Base-by-base conservation (phyloP, 768 basidiomycete genomes). In the Termitomyces sp. region DNA sequence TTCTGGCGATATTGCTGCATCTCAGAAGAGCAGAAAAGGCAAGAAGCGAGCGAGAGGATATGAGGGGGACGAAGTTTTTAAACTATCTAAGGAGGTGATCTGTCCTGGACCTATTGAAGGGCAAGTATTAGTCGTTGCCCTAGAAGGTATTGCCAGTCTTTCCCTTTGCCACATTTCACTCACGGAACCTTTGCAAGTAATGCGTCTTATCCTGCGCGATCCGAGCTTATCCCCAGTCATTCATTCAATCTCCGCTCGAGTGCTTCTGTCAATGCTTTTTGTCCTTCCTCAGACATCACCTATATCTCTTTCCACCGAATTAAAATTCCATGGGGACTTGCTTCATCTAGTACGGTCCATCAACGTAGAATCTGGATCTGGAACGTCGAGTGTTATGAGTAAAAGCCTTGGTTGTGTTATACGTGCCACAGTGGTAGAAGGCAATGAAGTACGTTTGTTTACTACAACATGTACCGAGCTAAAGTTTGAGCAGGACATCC, bases 61-160 rank as follows among this genome's bases (percentile, higher is more conserved):
- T 61, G 88, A 92, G 69, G 88, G 83, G 10, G 90, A 90, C 54
- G 89, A 88, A 64, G 72, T 87, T 5, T 84, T 94, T 69, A 82
- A 79, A 53, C 64, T 72, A 8, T 68, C 77, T 2, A 73, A 75
- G 46, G 68, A 77, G 46, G 73, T 80, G 8, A 62, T 84, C 20
- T 88, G 81, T 64, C 69, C 77, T 1, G 79, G 78, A 0, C 51
- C 56, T 3, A 76, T 77, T 29, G 86, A 88, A 16, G 81, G 79
- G 22, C 71, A 82, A 28, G 72, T 76, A 24, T 60, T 89, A 24
- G 68, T 90, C 12, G 60, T 67, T 13, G 78, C 87, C 15, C 68
- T 90, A 13, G 77, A 85, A 61, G 82, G 91, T 91, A 69, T 29
- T 54, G 76, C 62, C 31, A 22, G 1, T 44, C 44, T 37, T 5